Conservation (phyloP, 345 rosid species). For the Erysimum cheiranthoides region DNA sequence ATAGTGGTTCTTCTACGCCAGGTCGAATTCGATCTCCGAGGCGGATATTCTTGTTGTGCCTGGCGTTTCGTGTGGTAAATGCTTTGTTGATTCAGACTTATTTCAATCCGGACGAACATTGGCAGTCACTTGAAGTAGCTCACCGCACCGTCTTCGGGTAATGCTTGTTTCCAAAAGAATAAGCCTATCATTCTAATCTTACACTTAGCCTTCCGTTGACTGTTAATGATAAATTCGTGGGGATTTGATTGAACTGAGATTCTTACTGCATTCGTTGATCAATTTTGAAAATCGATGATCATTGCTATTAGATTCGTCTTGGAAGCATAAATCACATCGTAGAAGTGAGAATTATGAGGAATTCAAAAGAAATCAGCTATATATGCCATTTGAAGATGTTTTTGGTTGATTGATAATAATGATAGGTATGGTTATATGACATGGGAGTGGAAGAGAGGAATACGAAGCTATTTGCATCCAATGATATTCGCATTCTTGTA, state of each 20-base stretch:
- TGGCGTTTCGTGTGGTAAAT: slow-evolving; percentile 62
- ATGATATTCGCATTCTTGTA: slow-evolving; percentile 73
- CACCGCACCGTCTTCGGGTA: slow-evolving; percentile 83
- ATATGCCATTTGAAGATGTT: not conserved
- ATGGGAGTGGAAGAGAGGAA: slow-evolving; percentile 94
- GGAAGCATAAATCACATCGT: not conserved
- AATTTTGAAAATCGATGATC: not conserved
- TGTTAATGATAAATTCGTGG: not conserved
- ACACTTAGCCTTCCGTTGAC: not conserved
- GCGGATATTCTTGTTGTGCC: slow-evolving; percentile 57
- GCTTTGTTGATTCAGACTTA: slow-evolving; percentile 79
- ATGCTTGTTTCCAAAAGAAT: slow-evolving; percentile 28
- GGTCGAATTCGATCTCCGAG: slow-evolving; percentile 37
- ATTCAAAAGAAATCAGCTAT: not conserved
- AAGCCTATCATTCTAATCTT: not conserved
- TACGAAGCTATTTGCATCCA: slow-evolving; percentile 92
- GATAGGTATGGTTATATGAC: slow-evolving; percentile 91
- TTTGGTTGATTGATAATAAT: slow-evolving; percentile 7
- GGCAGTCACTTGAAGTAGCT: slow-evolving; percentile 93
- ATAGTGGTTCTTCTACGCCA: not conserved
- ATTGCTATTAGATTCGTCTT: too few relatives aligned
- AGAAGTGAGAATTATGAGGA: not conserved
- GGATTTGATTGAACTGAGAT: not conserved
- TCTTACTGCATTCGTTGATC: not conserved
- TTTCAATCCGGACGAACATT: slow-evolving; percentile 95